phyloP scores from a whole-genome alignment of 1,139 yeast genomes.

The Yamadazyma triangularis region DNA sequence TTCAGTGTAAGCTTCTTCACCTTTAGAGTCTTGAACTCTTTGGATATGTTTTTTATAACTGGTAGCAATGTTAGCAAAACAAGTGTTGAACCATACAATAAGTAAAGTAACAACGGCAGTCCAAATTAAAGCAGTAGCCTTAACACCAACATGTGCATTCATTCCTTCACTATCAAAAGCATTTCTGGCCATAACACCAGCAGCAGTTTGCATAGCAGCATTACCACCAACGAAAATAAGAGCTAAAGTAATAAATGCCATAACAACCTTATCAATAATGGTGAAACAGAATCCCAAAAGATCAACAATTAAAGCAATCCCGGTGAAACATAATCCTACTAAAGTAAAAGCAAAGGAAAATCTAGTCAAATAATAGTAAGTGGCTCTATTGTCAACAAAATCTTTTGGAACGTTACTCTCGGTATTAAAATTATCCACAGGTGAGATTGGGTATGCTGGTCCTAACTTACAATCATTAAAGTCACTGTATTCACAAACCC shows the following conservation, averaged over 20 bases:
- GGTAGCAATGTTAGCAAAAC: constrained; percentile 47
- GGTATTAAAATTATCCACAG: constrained; percentile 63
- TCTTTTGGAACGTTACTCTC: constrained; percentile 46
- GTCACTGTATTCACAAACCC: constrained; percentile 50
- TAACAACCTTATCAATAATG: constrained; percentile 49
- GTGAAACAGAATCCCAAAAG: constrained; percentile 42
- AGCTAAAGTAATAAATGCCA: constrained; percentile 50
- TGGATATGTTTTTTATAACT: constrained; percentile 44
- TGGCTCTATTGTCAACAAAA: constrained; percentile 52
- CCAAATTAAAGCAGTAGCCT: constrained; percentile 64
- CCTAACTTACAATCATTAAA: constrained; percentile 43
- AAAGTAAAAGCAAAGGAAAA: constrained; percentile 65
- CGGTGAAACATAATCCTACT: constrained; percentile 54
- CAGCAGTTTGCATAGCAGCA: constrained; percentile 66
- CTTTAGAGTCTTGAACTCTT: constrained; percentile 24
- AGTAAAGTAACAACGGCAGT: constrained; percentile 55
- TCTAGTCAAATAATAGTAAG: constrained; percentile 65
- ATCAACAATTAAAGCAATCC: constrained; percentile 37
- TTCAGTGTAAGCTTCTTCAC: constrained; percentile 12
- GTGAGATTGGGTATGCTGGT: constrained; percentile 66
- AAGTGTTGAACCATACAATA: constrained; percentile 50
- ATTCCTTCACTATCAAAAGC: constrained; percentile 50
- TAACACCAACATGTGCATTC: constrained; percentile 49
- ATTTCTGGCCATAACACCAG: constrained; percentile 57
- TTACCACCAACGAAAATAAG: constrained; percentile 54